A percentile compares a stretch with the other conserved stretches of the same genome.
Evolutionary conservation across 2,329 filamentous ascomycete species (phyloP).

Genomic region (Nemania bipapillata): DNA sequence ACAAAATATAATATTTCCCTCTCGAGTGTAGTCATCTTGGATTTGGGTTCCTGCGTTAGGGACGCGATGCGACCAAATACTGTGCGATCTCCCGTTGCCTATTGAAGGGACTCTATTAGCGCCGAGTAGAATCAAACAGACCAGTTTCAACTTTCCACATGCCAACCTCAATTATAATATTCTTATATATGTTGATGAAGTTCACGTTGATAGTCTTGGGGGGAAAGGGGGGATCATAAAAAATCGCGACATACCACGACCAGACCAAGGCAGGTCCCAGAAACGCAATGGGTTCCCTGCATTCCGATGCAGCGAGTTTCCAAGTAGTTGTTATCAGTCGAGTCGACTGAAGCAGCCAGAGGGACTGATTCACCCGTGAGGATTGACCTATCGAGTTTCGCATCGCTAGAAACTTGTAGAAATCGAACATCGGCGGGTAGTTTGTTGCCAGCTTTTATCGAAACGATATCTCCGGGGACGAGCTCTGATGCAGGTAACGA

Average conservation of each 20-base stretch:
- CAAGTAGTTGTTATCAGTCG: constrained; percentile 77
- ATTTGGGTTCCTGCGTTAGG: constrained; percentile 75
- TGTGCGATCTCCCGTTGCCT: constrained; percentile 74
- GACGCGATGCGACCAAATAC: constrained; percentile 81
- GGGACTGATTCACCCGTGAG: constrained; percentile 72
- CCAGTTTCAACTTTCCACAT: not conserved
- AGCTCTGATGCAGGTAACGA: constrained; percentile 67
- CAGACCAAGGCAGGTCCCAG: constrained; percentile 72
- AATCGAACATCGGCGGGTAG: constrained; percentile 79
- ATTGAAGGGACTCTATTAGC: not conserved
- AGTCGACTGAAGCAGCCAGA: constrained; percentile 71
- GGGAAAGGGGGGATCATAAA: not conserved
- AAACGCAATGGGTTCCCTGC: constrained; percentile 81
- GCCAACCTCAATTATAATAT: not conserved
- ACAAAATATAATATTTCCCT: constrained; percentile 80
- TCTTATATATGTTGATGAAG: not conserved
- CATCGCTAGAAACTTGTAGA: constrained; percentile 73
- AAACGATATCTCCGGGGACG: constrained; percentile 76
- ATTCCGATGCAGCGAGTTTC: constrained; percentile 81
- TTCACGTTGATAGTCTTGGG: not conserved
- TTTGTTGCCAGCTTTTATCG: constrained; percentile 77
- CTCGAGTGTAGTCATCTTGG: constrained; percentile 74
- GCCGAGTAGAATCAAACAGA: not conserved
- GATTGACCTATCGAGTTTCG: constrained; percentile 77
- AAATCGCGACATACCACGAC: constrained; percentile 60